These are phyloP conservation scores for Mucor piriformis DNA, from an alignment of 371 early-diverging fungal species.

Conservation along the genomic window DNA sequence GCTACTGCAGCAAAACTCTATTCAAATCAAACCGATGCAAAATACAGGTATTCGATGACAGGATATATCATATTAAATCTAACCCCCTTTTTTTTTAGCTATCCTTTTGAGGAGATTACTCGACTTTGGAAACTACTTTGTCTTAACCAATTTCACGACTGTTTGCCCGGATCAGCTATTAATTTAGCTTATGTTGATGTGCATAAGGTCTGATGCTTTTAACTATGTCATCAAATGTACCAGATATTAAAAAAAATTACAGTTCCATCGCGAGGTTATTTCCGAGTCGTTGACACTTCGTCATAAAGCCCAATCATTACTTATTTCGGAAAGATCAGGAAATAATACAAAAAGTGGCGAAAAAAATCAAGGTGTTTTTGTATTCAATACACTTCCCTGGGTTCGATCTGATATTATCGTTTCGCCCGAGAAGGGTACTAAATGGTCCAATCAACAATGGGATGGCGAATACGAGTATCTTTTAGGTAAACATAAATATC, in stretches of 20 bases:
- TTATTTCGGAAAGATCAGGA: slow-evolving; percentile 11
- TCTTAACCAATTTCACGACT: slow-evolving; percentile 97
- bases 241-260: neutral
- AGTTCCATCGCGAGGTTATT: slow-evolving; percentile 51
- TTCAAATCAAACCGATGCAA: slow-evolving; percentile 9
- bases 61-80: too few relatives aligned
- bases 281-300: slow-evolving; percentile 35
- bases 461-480: slow-evolving; percentile 51
- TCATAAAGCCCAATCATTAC: slow-evolving; percentile 35
- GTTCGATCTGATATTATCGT: slow-evolving; percentile 69
- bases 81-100: too few relatives aligned
- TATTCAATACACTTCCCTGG: slow-evolving; percentile 88
- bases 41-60: slow-evolving; percentile 20
- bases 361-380: slow-evolving; percentile 45
- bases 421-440: slow-evolving; percentile 47
- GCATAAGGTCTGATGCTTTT: slow-evolving; percentile 47
- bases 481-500: slow-evolving; percentile 29
- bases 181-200: slow-evolving; percentile 89
- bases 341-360: neutral
- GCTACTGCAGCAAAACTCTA: slow-evolving; percentile 46
- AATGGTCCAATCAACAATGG: slow-evolving; percentile 47
- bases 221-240: neutral
- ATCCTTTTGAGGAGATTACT: slow-evolving; percentile 76
- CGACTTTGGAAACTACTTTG: slow-evolving; percentile 90
- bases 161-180: slow-evolving; percentile 92